Percentiles rank a stretch among this genome's conserved stretches.
These are phyloP conservation scores for Yamadazyma kanchanaburiensis DNA, from an alignment of 1,139 yeast genomes.

Conservation along the genomic window DNA sequence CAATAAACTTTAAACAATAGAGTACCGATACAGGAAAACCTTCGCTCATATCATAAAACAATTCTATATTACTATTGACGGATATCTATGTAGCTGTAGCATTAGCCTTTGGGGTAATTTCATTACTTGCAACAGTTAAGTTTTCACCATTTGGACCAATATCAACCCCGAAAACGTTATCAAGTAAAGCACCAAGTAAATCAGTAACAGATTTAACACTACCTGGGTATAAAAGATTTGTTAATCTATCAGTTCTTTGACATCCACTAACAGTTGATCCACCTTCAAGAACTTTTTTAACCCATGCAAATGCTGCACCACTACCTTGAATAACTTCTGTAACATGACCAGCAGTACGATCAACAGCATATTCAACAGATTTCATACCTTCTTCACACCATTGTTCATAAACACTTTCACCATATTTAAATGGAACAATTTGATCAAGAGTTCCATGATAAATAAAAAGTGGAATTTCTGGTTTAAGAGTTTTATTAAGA, in stretches of 20 bases:
- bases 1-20: no score
- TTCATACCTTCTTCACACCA: slow-evolving; percentile 31
- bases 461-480: slow-evolving; percentile 31
- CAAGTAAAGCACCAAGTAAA: slow-evolving; percentile 8
- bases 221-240: slow-evolving; percentile 25
- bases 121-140: slow-evolving; percentile 5
- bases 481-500: slow-evolving; percentile 14
- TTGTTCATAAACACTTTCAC: slow-evolving; percentile 22
- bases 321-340: slow-evolving; percentile 23
- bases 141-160: slow-evolving; percentile 17
- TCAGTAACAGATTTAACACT: slow-evolving; percentile 3
- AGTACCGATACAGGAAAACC: no score
- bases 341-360: slow-evolving; percentile 24
- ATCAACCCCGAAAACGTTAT: slow-evolving; percentile 9
- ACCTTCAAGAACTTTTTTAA: slow-evolving; percentile 18
- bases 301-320: slow-evolving; percentile 30
- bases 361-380: slow-evolving; percentile 28
- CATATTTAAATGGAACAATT: slow-evolving; percentile 24
- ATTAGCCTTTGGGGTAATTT: slow-evolving; percentile 7
- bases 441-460: slow-evolving; percentile 30
- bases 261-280: slow-evolving; percentile 26
- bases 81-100: slow-evolving; percentile 5
- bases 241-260: slow-evolving; percentile 15
- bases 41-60: no score
- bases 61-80: no score